Conservation (phyloP, 345 rosid species). For the Melaleuca quinquenervia region DNA sequence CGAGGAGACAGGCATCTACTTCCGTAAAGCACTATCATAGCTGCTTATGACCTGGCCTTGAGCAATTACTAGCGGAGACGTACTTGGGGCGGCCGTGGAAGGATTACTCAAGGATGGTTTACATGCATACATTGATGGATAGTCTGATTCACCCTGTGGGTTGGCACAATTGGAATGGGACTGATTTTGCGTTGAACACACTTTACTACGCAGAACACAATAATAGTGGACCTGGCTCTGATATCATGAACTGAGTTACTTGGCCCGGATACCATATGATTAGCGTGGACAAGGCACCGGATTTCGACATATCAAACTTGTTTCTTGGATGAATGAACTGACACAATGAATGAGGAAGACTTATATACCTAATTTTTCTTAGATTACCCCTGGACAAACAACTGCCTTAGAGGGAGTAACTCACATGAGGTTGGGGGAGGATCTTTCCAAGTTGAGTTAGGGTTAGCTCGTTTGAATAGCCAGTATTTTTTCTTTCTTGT, state of each 20-base stretch:
- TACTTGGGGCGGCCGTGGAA: constrained; percentile 81
- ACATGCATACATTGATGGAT: constrained; percentile 42
- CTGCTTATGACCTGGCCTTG: neutral
- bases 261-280: constrained; percentile 48
- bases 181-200: constrained; percentile 42
- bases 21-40: neutral
- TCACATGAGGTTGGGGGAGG: neutral
- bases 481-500: neutral
- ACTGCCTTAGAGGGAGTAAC: neutral
- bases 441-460: neutral
- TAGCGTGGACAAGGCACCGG: neutral
- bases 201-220: constrained; percentile 66
- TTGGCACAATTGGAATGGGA: constrained; percentile 58
- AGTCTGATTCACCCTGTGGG: constrained; percentile 54
- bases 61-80: constrained; percentile 18
- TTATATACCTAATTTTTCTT: neutral
- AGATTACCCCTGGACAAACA: neutral
- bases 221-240: constrained; percentile 65
- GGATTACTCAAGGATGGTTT: constrained; percentile 58
- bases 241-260: constrained; percentile 37
- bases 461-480: neutral
- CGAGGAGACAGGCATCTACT: constrained; percentile 47
- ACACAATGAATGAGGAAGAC: neutral
- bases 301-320: neutral
- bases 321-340: neutral